Evolutionary conservation across 108 stramenopile genomes (phyloP).

Genomic region (Poteriospumella lacustris): DNA sequence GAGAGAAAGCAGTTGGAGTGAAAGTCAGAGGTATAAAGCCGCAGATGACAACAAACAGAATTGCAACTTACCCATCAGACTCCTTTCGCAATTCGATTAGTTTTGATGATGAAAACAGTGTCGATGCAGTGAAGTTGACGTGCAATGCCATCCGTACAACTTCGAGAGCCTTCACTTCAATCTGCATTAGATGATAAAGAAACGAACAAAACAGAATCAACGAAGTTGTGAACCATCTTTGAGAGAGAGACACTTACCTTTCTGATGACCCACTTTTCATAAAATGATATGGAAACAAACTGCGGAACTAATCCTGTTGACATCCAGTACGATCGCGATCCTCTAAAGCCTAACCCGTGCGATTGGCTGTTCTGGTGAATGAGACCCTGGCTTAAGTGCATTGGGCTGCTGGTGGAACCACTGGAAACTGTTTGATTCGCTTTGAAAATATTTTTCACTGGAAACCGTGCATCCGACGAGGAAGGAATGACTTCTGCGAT

Average conservation of each 20-base stretch:
- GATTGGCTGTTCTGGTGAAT: not conserved
- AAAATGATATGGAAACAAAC: not conserved
- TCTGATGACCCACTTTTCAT: conserved; percentile 1
- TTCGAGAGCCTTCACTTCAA: not conserved
- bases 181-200: not conserved
- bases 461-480: not conserved
- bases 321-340: not conserved
- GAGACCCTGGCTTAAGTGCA: not conserved
- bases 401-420: not conserved
- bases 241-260: not conserved
- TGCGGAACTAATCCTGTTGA: conserved; percentile 19
- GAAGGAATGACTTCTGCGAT: not conserved
- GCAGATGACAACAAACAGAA: not conserved
- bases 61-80: not conserved
- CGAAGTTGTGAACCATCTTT: not conserved
- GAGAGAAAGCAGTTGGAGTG: not conserved
- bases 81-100: not conserved
- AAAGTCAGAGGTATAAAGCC: not conserved
- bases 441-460: not conserved
- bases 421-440: not conserved
- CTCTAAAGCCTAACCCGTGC: not conserved
- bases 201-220: not conserved
- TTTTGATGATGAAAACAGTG: not conserved
- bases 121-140: not conserved
- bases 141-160: not conserved